Evolutionary conservation across 768 basidiomycete species (phyloP).

Genomic region (Jaapia argillacea): DNA sequence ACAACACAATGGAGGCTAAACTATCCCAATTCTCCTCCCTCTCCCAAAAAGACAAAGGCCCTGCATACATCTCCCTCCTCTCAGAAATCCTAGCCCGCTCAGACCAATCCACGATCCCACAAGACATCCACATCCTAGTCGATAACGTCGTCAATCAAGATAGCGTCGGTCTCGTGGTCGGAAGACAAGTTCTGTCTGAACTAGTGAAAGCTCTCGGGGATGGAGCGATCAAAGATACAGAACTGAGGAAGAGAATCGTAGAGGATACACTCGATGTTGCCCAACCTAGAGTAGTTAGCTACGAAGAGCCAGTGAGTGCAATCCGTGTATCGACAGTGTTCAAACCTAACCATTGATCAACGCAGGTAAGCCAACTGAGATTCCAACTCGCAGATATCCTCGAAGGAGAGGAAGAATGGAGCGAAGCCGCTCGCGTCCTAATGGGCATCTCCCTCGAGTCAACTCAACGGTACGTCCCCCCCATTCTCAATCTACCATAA

Average conservation of each 20-base stretch:
- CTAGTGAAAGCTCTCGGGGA: conserved; percentile 63
- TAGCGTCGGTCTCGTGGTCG: conserved; percentile 75
- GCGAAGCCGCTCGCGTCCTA: conserved; percentile 82
- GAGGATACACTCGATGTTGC: conserved; percentile 62
- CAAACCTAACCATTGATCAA: conserved; percentile 1
- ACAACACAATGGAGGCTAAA: conserved; percentile 47
- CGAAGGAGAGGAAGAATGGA: conserved; percentile 89
- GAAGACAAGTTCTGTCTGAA: conserved; percentile 79
- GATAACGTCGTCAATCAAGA: conserved; percentile 80
- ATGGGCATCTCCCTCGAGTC: conserved; percentile 91
- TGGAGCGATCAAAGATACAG: conserved; percentile 40
- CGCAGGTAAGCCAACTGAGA: conserved; percentile 70
- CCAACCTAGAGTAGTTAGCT: conserved; percentile 78
- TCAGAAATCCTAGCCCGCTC: conserved; percentile 50
- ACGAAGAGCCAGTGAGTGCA: conserved; percentile 82
- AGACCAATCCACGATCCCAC: conserved; percentile 31
- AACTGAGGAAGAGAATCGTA: conserved; percentile 61
- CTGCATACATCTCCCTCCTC: conserved; percentile 63
- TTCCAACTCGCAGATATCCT: conserved; percentile 89
- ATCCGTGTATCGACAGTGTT: background rate
- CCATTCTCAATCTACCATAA: background rate
- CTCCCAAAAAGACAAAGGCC: conserved; percentile 78
- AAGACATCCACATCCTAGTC: conserved; percentile 62
- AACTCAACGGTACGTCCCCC: conserved; percentile 59
- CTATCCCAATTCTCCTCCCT: conserved; percentile 53